phyloP scores from a whole-genome alignment of 495 filamentous ascomycete genomes.

The Aspergillus steynii region DNA sequence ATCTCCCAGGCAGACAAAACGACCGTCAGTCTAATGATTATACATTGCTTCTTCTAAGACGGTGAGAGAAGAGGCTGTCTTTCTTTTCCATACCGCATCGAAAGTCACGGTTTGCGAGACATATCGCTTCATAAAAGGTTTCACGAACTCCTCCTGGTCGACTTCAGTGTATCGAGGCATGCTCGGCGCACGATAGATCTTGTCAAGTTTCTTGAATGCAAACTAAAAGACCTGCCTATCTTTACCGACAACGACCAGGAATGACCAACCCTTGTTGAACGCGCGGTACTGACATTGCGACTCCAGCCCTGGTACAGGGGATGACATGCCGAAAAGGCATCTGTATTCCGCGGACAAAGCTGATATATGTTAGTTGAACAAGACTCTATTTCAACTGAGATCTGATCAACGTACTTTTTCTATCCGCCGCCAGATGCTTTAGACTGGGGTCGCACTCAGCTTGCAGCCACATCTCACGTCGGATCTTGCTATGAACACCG shows the following conservation, averaged over 20 bases:
- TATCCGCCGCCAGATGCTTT: too few species aligned
- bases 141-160: not conserved
- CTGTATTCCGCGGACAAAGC: conserved; percentile 6
- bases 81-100: not conserved
- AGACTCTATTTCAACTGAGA: not conserved
- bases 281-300: not conserved
- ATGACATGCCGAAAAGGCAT: conserved; percentile 10
- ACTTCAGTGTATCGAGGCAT: conserved; percentile 4
- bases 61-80: not conserved
- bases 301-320: conserved; percentile 1
- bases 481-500: conserved; percentile 46
- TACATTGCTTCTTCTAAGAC: conserved; percentile 4
- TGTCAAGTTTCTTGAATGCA: conserved; percentile 7
- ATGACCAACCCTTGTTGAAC: not conserved
- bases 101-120: conserved; percentile 1
- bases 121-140: not conserved
- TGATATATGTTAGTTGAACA: too few species aligned
- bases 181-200: not conserved
- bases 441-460: not conserved
- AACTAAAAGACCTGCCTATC: conserved; percentile 8
- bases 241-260: conserved; percentile 1
- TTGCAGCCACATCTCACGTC: conserved; percentile 21
- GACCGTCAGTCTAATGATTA: conserved; percentile 4
- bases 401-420: too few species aligned
- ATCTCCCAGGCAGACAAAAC: conserved; percentile 10